phyloP scores from a whole-genome alignment of 306 rosid genomes.

The Myrica gale region DNA sequence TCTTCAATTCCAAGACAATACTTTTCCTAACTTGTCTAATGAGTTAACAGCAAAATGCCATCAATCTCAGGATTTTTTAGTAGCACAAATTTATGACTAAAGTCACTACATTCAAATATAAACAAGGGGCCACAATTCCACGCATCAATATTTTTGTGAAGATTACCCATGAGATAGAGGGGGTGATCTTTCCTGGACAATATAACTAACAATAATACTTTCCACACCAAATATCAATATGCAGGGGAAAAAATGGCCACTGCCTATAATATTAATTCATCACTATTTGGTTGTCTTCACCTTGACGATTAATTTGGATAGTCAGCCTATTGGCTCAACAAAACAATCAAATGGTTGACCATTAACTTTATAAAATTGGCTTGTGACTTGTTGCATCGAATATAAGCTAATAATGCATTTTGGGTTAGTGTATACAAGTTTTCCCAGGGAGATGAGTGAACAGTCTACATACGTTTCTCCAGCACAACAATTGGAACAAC shows the following conservation, averaged over 20 bases:
- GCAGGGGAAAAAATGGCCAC: not conserved
- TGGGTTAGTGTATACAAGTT: not conserved
- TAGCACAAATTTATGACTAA: not conserved
- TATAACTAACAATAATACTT: not conserved
- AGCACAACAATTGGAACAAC: not conserved
- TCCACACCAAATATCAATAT: not conserved
- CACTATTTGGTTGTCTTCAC: not conserved
- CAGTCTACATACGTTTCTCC: not conserved
- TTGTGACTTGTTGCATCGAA: not conserved
- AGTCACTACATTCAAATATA: not conserved
- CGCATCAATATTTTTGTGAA: not conserved
- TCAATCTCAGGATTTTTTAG: not conserved
- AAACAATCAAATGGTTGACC: not conserved
- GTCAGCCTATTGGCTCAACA: not conserved
- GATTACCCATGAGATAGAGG: not conserved
- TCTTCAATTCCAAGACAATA: not conserved
- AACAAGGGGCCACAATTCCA: not conserved
- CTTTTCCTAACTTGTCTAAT: not conserved
- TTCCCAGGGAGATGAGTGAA: not conserved
- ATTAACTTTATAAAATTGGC: conserved; percentile 9
- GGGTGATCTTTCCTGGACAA: not conserved
- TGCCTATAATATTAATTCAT: not conserved
- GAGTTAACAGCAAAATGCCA: not conserved
- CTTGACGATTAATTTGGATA: not conserved
- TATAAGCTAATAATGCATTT: not conserved